Evolutionary conservation across 225 moss, liverwort and hornwort genomes (phyloP), one percentile per base, ranked within the genome.

Genomic region (Sphagnum tenellum): DNA sequence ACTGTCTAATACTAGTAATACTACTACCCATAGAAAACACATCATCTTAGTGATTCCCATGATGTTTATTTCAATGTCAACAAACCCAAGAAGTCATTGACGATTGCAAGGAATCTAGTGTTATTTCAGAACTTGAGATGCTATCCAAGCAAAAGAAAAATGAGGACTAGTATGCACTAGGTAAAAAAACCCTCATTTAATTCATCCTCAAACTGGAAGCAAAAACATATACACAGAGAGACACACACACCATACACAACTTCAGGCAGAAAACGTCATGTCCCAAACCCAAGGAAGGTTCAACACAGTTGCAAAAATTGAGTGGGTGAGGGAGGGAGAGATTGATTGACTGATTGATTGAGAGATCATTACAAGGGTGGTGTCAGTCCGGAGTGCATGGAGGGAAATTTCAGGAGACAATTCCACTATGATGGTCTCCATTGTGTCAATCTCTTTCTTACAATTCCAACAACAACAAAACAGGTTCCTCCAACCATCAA

Each of bases 351-450:
- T 0, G 49, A 14, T 48, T 12, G 50, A 64, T 2, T 47, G 49
- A 49, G 48, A 2, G 12, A 14, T 7, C 13, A 66, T 65, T 67
- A 82, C 82, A 70, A 76, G 76, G 59, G 78, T 79, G 0, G 61
- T 3, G 57, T 76, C 57, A 0, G 79, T 76, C 47, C 73, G 68
- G 44, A 82, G 64, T 0, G 82, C 82, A 65, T 82, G 79, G 14
- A 82, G 64, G 6, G 76, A 67, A 2, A 66, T 7, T 8, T 72
- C 12, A 14, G 56, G 53, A 45, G 71, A 73, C 29, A 82, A 11
- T 48, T 82, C 76, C 46, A 82, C 12, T 1, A 64, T 62, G 3
- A 69, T 63, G n/a, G 71, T 67, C 51, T 82, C 76, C 82, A 82
- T 82, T 29, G 29, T 29, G 29, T 29, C 29, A 0, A 0, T 29